phyloP scores from a whole-genome alignment of 495 filamentous ascomycete genomes.

The Aspergillus cristatus region DNA sequence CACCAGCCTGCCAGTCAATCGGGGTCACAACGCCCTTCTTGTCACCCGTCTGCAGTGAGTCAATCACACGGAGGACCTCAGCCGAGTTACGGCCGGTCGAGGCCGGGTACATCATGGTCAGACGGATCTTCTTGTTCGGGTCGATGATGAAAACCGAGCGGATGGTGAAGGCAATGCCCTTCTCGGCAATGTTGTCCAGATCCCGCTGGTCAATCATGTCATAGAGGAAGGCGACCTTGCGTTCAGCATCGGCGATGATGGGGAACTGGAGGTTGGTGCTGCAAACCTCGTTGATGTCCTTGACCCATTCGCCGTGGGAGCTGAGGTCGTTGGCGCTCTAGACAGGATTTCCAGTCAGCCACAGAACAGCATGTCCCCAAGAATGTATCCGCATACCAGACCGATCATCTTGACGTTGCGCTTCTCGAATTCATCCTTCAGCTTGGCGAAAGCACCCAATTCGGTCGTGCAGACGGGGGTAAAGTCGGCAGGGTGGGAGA shows the following conservation, averaged over 20 bases:
- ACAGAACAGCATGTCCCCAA: background rate
- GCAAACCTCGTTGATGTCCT: slow-evolving; percentile 56
- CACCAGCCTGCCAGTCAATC: slow-evolving; percentile 54
- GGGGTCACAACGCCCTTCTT: slow-evolving; percentile 55
- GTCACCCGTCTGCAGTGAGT: slow-evolving; percentile 55
- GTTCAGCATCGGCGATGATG: slow-evolving; percentile 59
- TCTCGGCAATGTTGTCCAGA: slow-evolving; percentile 44
- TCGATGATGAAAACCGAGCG: slow-evolving; percentile 64
- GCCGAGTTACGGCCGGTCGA: slow-evolving; percentile 54
- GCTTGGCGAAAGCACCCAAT: slow-evolving; percentile 56
- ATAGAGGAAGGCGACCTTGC: slow-evolving; percentile 56
- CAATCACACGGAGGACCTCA: slow-evolving; percentile 58
- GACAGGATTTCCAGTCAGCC: background rate
- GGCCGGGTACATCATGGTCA: slow-evolving; percentile 61
- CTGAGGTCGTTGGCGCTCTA: slow-evolving; percentile 49
- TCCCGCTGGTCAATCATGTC: slow-evolving; percentile 57
- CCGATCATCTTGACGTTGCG: slow-evolving; percentile 60
- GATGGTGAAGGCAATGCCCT: slow-evolving; percentile 58
- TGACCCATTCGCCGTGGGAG: slow-evolving; percentile 53
- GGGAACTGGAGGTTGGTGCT: slow-evolving; percentile 51
- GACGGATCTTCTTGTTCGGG: slow-evolving; percentile 57
- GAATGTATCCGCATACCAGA: slow-evolving; percentile 14
- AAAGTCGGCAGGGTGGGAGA: slow-evolving; percentile 63
- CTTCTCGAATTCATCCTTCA: slow-evolving; percentile 52
- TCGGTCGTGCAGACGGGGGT: slow-evolving; percentile 66